These are phyloP conservation scores for Pestalotiopsis sp. DNA, from an alignment of 2,329 filamentous ascomycete species.

Conservation along the genomic window DNA sequence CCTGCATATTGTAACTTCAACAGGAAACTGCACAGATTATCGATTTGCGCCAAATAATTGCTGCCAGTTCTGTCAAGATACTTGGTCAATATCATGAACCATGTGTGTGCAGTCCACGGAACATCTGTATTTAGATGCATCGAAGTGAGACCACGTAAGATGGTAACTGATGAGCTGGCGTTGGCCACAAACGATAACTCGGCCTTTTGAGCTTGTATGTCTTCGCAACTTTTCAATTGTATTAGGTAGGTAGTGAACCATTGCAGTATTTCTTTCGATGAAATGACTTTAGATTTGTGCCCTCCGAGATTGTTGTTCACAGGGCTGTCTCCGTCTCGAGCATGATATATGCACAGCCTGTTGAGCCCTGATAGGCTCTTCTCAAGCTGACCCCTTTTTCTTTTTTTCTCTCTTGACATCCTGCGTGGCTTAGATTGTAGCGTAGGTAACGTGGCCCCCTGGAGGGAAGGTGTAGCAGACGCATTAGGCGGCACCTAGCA, in stretches of 20 bases:
- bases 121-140: background rate
- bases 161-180: background rate
- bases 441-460: background rate
- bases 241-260: background rate
- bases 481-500: background rate
- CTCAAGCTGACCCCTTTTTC: background rate
- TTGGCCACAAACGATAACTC: background rate
- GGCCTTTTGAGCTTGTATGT: too few species aligned
- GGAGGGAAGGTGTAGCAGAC: background rate
- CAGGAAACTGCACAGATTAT: too few species aligned
- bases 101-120: background rate
- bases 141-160: background rate
- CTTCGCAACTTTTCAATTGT: background rate
- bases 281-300: too few species aligned
- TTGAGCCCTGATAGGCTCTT: background rate
- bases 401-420: background rate
- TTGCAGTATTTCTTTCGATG: background rate
- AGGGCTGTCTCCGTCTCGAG: background rate
- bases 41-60: background rate
- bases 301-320: too few species aligned
- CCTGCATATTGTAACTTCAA: too few species aligned
- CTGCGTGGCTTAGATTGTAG: background rate
- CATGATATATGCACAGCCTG: background rate
- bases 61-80: background rate
- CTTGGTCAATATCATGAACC: background rate